Evolutionary conservation across 2,329 filamentous ascomycete genomes (phyloP), one percentile per base, ranked within the genome.

Genomic region (Penicillium sp.): DNA sequence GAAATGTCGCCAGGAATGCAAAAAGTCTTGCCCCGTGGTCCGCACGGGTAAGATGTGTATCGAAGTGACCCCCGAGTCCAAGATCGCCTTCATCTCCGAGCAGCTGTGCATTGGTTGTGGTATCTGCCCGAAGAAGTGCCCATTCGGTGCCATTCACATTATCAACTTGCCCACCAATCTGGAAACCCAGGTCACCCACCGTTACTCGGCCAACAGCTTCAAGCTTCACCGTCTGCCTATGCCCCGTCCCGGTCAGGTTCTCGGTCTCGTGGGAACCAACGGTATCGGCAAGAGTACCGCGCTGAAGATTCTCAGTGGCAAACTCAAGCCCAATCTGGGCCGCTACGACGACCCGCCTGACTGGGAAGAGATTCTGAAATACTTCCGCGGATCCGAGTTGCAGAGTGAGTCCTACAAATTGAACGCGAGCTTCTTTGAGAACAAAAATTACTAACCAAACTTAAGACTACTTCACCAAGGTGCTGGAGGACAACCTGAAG

Each of bases 201-300:
- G 93, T 70, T 98, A 98, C 79, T 95, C 92, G 47, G 92, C 93
- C 72, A 98, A 98, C 81, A 96, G 91, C 78, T 98, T 98, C 84
- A 98, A 98, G 81, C 84, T 98, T 60, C 93, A 98, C 75, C 86
- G 95, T 64, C 81, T 97, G 67, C 93, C 95, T 50, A 96, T 92
- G 82, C 93, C 93, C 56, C 86, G 93, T 53, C 92, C 93, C 28
- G 93, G 93, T 55, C 89, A 97, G 69, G 95, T 98, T 27, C 77
- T 98, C 50, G 93, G 93, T 78, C 81, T 98, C 45, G 95, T 98
- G 39, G 95, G 93, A 72, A 97, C 93, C 64, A 98, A 98, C 83
- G 93, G 95, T 89, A 98, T 97, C 66, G 93, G 93, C 75, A 98
- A 98, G 83, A 96, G 90, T 78, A 98, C 93, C n/a, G 95, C 93